Conservation (phyloP, 345 rosid species). For the Corchorus capsularis region DNA sequence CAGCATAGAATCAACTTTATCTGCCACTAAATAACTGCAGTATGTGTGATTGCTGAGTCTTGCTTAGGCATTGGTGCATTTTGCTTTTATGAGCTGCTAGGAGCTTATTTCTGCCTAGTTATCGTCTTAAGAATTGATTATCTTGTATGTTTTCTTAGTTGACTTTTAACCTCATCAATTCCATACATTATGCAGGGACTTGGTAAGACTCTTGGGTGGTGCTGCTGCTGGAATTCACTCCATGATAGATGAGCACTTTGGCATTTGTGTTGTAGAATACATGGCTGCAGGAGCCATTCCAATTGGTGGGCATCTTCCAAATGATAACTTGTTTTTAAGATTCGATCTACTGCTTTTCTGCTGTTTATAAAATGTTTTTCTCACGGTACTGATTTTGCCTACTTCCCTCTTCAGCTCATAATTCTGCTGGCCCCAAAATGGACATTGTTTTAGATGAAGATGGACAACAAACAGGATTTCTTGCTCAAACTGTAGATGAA, state of each 20-base stretch:
- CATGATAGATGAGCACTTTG: conserved; percentile 92
- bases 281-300: conserved; percentile 98
- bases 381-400: neutral
- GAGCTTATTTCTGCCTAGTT: neutral
- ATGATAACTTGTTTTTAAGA: neutral
- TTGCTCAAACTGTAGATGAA: conserved; percentile 69
- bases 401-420: conserved; percentile 60
- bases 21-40: neutral
- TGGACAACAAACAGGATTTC: conserved; percentile 81
- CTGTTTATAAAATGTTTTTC: neutral
- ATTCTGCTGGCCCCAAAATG: conserved; percentile 95
- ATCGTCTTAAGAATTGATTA: neutral
- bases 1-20: neutral
- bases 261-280: conserved; percentile 85
- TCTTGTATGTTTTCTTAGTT: neutral
- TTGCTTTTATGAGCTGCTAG: neutral
- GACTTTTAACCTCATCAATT: conserved; percentile 8
- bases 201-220: conserved; percentile 66
- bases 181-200: conserved; percentile 54
- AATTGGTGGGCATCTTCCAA: conserved; percentile 54
- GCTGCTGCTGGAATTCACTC: conserved; percentile 82
- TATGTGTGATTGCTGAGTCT: neutral
- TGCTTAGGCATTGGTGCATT: neutral
- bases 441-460: conserved; percentile 90
- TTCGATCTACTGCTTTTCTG: neutral